A percentile compares a stretch with the other conserved stretches of the same genome.
Conservation (phyloP, 1,284 basidiomycete species). For the Cutaneotrichosporon sp. region DNA sequence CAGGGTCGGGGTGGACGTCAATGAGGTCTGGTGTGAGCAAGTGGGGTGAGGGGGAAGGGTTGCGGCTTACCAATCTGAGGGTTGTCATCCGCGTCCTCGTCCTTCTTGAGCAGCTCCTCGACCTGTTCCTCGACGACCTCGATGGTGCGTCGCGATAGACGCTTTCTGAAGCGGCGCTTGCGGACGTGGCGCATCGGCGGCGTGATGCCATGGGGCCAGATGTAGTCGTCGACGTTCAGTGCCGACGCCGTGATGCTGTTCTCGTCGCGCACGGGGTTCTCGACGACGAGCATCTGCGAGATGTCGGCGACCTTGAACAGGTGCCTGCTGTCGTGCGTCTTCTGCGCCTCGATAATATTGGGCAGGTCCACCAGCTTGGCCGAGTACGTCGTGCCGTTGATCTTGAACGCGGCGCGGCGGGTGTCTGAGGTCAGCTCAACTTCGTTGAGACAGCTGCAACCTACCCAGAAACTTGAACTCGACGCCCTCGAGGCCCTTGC, state of each 20-base stretch:
- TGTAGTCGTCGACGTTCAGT: conserved; percentile 92
- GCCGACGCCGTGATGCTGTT: conserved; percentile 59
- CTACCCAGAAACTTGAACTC: conserved; percentile 98
- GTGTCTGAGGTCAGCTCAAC: conserved; percentile 76
- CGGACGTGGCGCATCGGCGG: conserved; percentile 89
- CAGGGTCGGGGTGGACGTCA: conserved; percentile 43
- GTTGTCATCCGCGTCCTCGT: conserved; percentile 70
- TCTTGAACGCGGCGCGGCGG: conserved; percentile 84
- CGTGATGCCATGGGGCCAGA: conserved; percentile 95
- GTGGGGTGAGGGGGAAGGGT: no score
- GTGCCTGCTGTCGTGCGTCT: conserved; percentile 92
- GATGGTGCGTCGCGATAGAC: conserved; percentile 66
- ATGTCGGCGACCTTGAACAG: conserved; percentile 99
- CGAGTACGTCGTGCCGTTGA: conserved; percentile 76
- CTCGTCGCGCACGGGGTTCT: conserved; percentile 72
- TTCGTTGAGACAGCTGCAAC: conserved; percentile 24
- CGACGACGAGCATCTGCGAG: conserved; percentile 88
- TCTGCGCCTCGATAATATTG: conserved; percentile 92
- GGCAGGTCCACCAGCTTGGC: conserved; percentile 97
- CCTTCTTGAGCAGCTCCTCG: conserved; percentile 83
- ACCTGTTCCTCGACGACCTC: conserved; percentile 98
- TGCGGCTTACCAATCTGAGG: conserved; percentile 30
- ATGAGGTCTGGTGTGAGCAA: conserved; percentile 35
- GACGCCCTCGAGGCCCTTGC: conserved; percentile 73
- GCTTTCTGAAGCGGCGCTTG: conserved; percentile 88